Percentiles rank a stretch among this genome's conserved stretches.
phyloP scores from a whole-genome alignment of 176 grass and related monocot genomes.

The Urochloa ruziziensis region DNA sequence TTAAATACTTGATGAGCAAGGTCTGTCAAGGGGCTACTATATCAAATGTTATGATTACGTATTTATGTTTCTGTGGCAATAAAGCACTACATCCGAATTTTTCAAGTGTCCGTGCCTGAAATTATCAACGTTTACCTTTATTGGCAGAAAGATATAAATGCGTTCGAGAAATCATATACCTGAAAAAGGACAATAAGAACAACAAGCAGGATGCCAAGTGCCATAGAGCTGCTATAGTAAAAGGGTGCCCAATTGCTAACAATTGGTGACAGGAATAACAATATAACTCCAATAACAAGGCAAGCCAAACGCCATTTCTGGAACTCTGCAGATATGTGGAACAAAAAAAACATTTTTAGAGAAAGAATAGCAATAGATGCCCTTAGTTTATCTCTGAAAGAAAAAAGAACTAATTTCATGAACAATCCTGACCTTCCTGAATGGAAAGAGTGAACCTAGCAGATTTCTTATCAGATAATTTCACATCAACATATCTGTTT shows the following conservation, averaged over 20 bases:
- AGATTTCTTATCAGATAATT: conserved; percentile 66
- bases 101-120: not conserved
- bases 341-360: conserved; percentile 7
- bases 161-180: conserved; percentile 46
- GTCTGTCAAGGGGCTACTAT: not conserved
- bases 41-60: not conserved
- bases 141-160: not conserved
- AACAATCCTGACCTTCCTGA: conserved; percentile 58
- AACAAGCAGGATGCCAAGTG: conserved; percentile 77
- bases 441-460: conserved; percentile 71
- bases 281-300: conserved; percentile 75
- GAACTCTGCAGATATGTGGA: conserved; percentile 54
- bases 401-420: not conserved
- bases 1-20: not conserved
- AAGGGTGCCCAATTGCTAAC: conserved; percentile 93
- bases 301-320: conserved; percentile 83
- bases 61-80: no score
- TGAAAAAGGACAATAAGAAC: conserved; percentile 89
- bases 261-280: conserved; percentile 69
- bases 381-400: not conserved
- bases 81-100: not conserved
- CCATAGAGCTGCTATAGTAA: conserved; percentile 98
- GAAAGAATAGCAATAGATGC: conserved; percentile 8
- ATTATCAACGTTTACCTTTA: not conserved
- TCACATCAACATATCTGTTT: conserved; percentile 78